Base-by-base conservation (phyloP, 2,329 filamentous ascomycete species). In the Cladophialophora exuberans region DNA sequence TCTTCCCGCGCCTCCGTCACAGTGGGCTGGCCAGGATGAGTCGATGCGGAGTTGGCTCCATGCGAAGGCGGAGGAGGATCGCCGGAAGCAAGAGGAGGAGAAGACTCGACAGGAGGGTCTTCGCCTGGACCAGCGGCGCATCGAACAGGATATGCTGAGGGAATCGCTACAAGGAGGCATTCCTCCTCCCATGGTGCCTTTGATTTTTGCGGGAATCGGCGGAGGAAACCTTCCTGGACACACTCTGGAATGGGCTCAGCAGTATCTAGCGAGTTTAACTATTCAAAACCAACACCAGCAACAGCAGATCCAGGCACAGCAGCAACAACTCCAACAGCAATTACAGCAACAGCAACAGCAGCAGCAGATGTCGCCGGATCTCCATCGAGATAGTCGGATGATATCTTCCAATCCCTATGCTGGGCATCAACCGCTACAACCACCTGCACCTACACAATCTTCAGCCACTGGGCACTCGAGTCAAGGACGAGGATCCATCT, bases 31-130 rank as follows among this genome's bases (percentile, higher is more conserved):
- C 43, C 77, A 81, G 28, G 86, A 89, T 65, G 87, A 90, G 31
- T 81, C 84, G 2, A 88, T 89, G 84, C 83, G 81, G 59, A 81
- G 79, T 51, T 91, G 87, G 87, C 74, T 90, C 18, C 73, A 81
- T 51, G 84, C 87, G 49, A 89, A 86, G 69, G 77, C 83, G 0
- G 88, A 91, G 70, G 88, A 91, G 67, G 88, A 91, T 66, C 83
- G 79, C 66, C 80, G 84, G 57, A 85, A 76, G 67, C 87, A 90
- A 71, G 87, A 91, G 70, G 87, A 90, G 70, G 87, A 90, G 71
- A 86, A 80, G 65, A 81, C 79, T 6, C 72, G 73, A 26, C 80
- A 82, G 64, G 88, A 90, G 70, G 75, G 76, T 26, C 72, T 89
- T 38, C 84, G 84, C 22, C 72, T 90, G 26, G 88, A 91, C 71